A percentile compares a stretch with the other conserved stretches of the same genome.
These are phyloP conservation scores for Camellia lanceoleosa DNA, from an alignment of 148 eudicot species.

Conservation along the genomic window DNA sequence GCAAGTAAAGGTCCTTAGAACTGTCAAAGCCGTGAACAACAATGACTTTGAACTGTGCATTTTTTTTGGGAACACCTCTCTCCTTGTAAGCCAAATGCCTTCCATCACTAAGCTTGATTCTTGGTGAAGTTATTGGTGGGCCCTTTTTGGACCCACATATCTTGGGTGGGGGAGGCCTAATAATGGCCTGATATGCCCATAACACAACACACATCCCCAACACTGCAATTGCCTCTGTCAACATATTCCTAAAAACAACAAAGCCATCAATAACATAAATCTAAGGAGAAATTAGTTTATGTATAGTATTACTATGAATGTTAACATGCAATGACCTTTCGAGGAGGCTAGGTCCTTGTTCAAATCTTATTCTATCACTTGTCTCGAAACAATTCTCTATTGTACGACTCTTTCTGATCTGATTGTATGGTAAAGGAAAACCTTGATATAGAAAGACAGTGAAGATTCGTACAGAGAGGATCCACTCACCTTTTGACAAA, in stretches of 20 bases:
- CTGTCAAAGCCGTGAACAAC: conserved; percentile 82
- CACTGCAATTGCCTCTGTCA: conserved; percentile 5
- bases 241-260: conserved; percentile 17
- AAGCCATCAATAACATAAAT: background rate
- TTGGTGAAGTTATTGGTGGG: conserved; percentile 33
- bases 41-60: conserved; percentile 56
- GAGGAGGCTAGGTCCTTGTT: too few relatives aligned
- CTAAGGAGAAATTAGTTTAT: too few relatives aligned
- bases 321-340: too few relatives aligned
- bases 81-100: conserved; percentile 80
- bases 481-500: too few relatives aligned
- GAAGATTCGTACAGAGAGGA: too few relatives aligned
- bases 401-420: too few relatives aligned
- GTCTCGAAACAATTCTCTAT: too few relatives aligned
- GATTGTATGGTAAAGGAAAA: too few relatives aligned
- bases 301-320: too few relatives aligned
- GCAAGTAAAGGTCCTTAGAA: conserved; percentile 66
- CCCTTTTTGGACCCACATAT: conserved; percentile 32
- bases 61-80: conserved; percentile 56
- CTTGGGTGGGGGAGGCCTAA: conserved; percentile 27
- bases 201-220: conserved; percentile 32
- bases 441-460: too few relatives aligned
- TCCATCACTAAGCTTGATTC: conserved; percentile 71
- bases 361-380: too few relatives aligned
- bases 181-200: conserved; percentile 20